Base-by-base conservation (phyloP, 306 rosid genomes). In the Pterocarpus santalinus region DNA sequence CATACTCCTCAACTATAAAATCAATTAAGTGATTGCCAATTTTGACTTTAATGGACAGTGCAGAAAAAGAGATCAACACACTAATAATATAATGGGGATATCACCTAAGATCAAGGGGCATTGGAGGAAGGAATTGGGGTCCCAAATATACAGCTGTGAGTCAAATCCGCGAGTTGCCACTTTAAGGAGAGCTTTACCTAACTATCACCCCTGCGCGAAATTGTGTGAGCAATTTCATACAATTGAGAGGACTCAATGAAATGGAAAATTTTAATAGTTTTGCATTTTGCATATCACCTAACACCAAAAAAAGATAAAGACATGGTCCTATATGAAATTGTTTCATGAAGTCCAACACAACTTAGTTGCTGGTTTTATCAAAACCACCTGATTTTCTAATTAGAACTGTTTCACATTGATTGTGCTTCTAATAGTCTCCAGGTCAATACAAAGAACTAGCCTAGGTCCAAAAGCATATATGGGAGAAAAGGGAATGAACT, bases 1-100 rank as follows among this genome's bases (percentile, higher is more conserved):
- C 51, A 35, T 32, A 17, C 64, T 69, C 5, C 17, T 63, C 76
- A 77, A 81, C 82, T 49, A 8, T 10, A 46, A 72, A 35, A 60
- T 76, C 41, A 46, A 63, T 32, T 56, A 13, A 55, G 60, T 33
- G 63, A 46, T 36, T 11, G 7, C 13, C 28, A 3, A 36, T 69
- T 47, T 63, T 76, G 16, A 72, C 79, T 34, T 41, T 53, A 30
- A 43, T 66, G 60, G 53, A 51, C 66, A 68, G 36, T 28, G 34
- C 12, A 39, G 76, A 47, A 28, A 11, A 8, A 36, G 8, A 46
- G 5, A 47, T 16, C 65, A 12, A 34, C 41, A 39, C 44, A 53
- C 43, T 33, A 56, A 43, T 66, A 43, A 56, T 8, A 63, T 44
- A 44, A 32, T 17, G 14, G 53, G 39, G 16, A 39, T 28, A 56